Evolutionary conservation across 2,329 filamentous ascomycete genomes (phyloP).

Genomic region (Pseudomassariella vexata): DNA sequence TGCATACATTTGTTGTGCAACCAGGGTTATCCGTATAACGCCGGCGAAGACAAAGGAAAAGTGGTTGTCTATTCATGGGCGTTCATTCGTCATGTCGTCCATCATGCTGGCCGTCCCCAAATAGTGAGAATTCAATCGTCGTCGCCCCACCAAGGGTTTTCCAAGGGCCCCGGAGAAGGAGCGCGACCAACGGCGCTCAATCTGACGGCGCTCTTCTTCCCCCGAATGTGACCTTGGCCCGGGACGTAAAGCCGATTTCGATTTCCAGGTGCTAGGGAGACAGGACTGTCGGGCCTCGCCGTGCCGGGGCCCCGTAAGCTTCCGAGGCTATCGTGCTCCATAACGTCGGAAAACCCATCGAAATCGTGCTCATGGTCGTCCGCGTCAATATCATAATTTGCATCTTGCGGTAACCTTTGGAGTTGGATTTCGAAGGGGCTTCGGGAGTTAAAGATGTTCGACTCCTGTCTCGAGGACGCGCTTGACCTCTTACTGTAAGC

Average conservation of each 20-base stretch:
- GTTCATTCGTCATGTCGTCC: no score
- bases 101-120: no score
- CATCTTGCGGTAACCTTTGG: constrained; percentile 8
- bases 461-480: constrained; percentile 2
- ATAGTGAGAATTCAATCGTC: constrained; percentile 24
- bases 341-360: constrained; percentile 12
- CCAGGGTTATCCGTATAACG: no score
- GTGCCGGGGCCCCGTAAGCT: background rate
- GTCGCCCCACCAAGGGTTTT: constrained; percentile 30
- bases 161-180: constrained; percentile 20
- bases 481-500: no score
- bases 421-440: constrained; percentile 4
- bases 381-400: constrained; percentile 12
- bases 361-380: constrained; percentile 14
- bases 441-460: background rate
- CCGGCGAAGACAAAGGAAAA: no score
- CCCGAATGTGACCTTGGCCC: constrained; percentile 14
- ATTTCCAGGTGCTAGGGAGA: constrained; percentile 13
- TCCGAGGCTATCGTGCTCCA: constrained; percentile 6
- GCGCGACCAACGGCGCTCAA: constrained; percentile 32
- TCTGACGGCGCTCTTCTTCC: constrained; percentile 33
- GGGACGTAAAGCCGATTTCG: no score
- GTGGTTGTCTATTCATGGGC: no score
- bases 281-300: constrained; percentile 32
- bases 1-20: no score